phyloP scores from a whole-genome alignment of 2,329 filamentous ascomycete species.

The Xylogone sp. region DNA sequence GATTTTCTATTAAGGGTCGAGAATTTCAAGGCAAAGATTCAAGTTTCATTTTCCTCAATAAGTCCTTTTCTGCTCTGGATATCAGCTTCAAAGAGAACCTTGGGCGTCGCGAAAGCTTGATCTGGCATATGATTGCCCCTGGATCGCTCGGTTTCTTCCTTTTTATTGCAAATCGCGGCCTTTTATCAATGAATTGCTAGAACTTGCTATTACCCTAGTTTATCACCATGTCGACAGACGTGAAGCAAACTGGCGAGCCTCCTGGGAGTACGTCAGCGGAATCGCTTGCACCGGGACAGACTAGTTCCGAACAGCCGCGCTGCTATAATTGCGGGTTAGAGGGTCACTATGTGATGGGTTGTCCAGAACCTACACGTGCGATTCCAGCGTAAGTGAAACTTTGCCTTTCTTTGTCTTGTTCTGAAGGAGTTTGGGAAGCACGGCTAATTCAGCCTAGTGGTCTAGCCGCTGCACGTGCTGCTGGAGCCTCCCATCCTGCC shows the following conservation, averaged over 20 bases:
- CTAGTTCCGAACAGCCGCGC: conserved; percentile 21
- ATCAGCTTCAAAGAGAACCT: not conserved
- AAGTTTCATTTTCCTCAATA: not conserved
- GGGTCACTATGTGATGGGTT: conserved; percentile 50
- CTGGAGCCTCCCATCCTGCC: conserved; percentile 5
- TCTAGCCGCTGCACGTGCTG: conserved; percentile 8
- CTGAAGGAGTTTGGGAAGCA: conserved; percentile 7
- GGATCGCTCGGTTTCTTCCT: not conserved
- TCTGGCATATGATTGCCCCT: not conserved
- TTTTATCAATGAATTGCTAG: not conserved
- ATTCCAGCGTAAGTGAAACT: conserved; percentile 45
- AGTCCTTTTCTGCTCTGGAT: not conserved
- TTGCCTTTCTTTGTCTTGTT: conserved; percentile 4
- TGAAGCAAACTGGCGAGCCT: conserved; percentile 26
- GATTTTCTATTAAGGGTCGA: too few relatives aligned
- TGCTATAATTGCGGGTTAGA: conserved; percentile 52
- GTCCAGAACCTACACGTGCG: conserved; percentile 45
- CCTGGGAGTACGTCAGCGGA: conserved; percentile 12
- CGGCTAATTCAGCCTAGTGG: conserved; percentile 9
- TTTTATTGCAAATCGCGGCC: not conserved
- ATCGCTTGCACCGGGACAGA: conserved; percentile 21
- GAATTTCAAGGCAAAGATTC: too few relatives aligned
- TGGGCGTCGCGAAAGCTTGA: not conserved
- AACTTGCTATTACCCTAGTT: not conserved
- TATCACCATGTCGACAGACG: conserved; percentile 20